Evolutionary conservation across 768 basidiomycete species (phyloP), one percentile per base, ranked within the genome.

Genomic region (Tephrocybe sp.): DNA sequence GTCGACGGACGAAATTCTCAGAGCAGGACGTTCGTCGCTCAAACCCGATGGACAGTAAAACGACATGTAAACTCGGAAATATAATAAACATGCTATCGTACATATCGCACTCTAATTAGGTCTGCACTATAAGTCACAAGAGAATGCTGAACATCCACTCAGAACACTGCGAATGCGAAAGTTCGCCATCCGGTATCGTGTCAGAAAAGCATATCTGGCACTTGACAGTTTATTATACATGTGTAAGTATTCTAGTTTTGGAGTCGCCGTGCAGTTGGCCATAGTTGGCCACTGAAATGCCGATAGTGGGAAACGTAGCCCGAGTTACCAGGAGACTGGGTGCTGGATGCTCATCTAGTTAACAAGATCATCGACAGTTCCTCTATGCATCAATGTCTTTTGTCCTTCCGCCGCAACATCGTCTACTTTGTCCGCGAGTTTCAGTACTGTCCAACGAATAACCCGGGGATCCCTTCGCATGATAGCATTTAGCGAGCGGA

Each of bases 1-100:
- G 46, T 94, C 91, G 26, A 97, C 93, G 30, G 96, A 99, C 69
- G 96, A 99, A 73, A 96, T 98, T 54, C 70, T 98, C 56, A 79
- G 91, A 39, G 91, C 91, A 21, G 91, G 91, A 28, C 86, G 91
- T 49, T 91, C 87, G 67, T 92, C 89, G 43, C 72, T 92, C 62
- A 92, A 92, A 64, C 80, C 90, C 8, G 89, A 92, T 42, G 88
- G 87, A 15, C 73, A 76, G 62, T 77, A 71, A 62, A 58, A 38
- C n/a, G n/a, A n/a, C n/a, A n/a, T n/a, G n/a, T n/a, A n/a, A n/a
- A n/a, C n/a, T n/a, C n/a, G n/a, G n/a, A n/a, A n/a, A n/a, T n/a
- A 21, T 40, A 38, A 22, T 26, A 35, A 36, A 39, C n/a, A 49
- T 42, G 37, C 32, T 35, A 15, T 42, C 31, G 27, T 7, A 47